phyloP scores from a whole-genome alignment of 2,329 filamentous ascomycete genomes.

The Colletotrichum lindemuthianum region DNA sequence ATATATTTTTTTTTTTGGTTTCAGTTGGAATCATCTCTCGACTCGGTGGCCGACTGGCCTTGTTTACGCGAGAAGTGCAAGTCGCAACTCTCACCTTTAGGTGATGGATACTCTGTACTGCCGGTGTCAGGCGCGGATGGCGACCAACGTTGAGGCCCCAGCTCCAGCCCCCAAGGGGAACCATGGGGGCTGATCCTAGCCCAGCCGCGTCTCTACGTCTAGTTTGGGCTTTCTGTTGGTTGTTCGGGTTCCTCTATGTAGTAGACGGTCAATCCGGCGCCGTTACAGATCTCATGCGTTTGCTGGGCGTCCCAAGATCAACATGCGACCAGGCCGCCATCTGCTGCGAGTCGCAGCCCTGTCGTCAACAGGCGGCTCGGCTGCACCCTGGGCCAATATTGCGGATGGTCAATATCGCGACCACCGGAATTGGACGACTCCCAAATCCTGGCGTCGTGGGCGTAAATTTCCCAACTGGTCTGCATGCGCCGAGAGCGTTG shows the following conservation, averaged over 20 bases:
- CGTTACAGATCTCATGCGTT: conserved; percentile 20
- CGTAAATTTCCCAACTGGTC: conserved; percentile 7
- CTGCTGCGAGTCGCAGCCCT: conserved; percentile 27
- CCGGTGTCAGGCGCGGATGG: conserved; percentile 4
- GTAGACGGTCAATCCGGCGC: not conserved
- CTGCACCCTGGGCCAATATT: not conserved
- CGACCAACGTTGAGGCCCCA: conserved; percentile 12
- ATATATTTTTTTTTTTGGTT: too few relatives aligned
- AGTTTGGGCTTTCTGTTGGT: too few relatives aligned
- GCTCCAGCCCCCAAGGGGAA: conserved; percentile 8
- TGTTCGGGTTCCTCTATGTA: not conserved
- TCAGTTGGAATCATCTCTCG: too few relatives aligned
- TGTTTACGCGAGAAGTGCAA: not conserved
- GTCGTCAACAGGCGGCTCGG: conserved; percentile 14
- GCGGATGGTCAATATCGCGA: not conserved
- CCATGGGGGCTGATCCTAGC: conserved; percentile 17
- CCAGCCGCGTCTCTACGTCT: not conserved
- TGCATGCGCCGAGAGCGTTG: conserved; percentile 4
- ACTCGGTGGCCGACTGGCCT: too few relatives aligned
- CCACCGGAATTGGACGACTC: not conserved
- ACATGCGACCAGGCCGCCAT: not conserved
- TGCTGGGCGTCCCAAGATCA: too few relatives aligned
- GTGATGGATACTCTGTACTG: not conserved
- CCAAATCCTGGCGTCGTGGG: conserved; percentile 10
- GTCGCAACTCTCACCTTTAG: conserved; percentile 10